These are phyloP conservation scores for Candida koratica DNA, from an alignment of 805 yeast species.

Conservation along the genomic window DNA sequence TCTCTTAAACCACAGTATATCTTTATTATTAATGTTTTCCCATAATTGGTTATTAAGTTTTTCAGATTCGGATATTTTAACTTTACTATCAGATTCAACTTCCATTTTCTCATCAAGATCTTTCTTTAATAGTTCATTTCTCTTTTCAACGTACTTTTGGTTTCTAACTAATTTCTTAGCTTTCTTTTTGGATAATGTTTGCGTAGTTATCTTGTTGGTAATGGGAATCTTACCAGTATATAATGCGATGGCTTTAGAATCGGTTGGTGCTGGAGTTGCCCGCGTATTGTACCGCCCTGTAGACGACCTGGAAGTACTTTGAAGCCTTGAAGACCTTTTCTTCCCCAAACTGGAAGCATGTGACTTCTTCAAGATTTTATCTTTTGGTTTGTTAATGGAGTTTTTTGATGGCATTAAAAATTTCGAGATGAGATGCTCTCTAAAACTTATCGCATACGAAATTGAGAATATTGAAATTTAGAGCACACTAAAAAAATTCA, in stretches of 20 bases:
- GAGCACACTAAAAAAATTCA: background rate
- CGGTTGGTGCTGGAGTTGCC: conserved; percentile 40
- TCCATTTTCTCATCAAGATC: conserved; percentile 54
- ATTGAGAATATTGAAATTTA: conserved; percentile 1
- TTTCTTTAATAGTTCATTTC: conserved; percentile 45
- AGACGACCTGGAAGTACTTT: conserved; percentile 44
- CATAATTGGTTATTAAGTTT: conserved; percentile 64
- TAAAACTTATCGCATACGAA: no score
- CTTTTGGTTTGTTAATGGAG: conserved; percentile 77
- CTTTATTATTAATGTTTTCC: conserved; percentile 62
- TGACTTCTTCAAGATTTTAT: conserved; percentile 46
- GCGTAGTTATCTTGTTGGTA: conserved; percentile 44
- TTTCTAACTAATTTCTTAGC: conserved; percentile 78
- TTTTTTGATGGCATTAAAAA: conserved; percentile 72
- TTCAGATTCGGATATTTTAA: conserved; percentile 26
- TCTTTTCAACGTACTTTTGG: conserved; percentile 60
- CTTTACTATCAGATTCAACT: conserved; percentile 30
- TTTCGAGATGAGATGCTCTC: conserved; percentile 9
- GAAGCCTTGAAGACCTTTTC: conserved; percentile 53
- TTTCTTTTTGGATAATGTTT: conserved; percentile 72
- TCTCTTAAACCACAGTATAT: conserved; percentile 42
- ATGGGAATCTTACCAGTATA: conserved; percentile 34
- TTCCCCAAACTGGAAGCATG: conserved; percentile 49
- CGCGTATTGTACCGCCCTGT: conserved; percentile 35
- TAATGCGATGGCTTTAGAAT: conserved; percentile 42